These are phyloP conservation scores for Withania somnifera DNA, from an alignment of 305 asterid species.

Conservation along the genomic window DNA sequence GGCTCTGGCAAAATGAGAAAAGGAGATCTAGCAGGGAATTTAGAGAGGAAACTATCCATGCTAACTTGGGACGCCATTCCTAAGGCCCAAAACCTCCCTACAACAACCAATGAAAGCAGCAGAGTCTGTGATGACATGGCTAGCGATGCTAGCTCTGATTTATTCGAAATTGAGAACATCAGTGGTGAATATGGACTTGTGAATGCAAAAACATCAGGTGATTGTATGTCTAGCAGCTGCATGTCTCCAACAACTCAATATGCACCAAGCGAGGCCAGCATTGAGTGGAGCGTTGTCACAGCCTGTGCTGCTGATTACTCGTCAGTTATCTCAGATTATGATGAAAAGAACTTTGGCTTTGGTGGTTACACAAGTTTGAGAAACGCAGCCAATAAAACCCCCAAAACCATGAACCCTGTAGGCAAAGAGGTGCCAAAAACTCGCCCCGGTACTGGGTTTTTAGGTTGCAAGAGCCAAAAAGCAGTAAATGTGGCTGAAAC, in stretches of 20 bases:
- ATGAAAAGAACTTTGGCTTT: constrained; percentile 22
- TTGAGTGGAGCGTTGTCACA: constrained; percentile 85
- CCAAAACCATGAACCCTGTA: background rate
- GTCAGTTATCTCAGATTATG: constrained; percentile 37
- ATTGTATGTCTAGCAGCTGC: constrained; percentile 28
- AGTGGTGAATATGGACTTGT: constrained; percentile 24
- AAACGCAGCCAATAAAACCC: background rate
- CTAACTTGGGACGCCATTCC: constrained; percentile 94
- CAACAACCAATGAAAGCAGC: constrained; percentile 23
- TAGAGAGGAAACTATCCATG: constrained; percentile 83
- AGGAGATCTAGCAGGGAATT: constrained; percentile 37
- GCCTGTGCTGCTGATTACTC: constrained; percentile 69
- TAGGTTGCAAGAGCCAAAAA: constrained; percentile 25
- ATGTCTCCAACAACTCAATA: constrained; percentile 50
- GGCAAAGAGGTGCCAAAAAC: constrained; percentile 11
- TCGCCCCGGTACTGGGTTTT: background rate
- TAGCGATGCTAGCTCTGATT: constrained; percentile 80
- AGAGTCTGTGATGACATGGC: constrained; percentile 54
- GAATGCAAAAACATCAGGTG: constrained; percentile 3
- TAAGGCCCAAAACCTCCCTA: constrained; percentile 14
- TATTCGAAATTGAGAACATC: constrained; percentile 70
- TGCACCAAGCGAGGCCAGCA: constrained; percentile 83
- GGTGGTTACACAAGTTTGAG: background rate
- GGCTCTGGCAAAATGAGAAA: constrained; percentile 32
- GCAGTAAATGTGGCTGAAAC: constrained; percentile 1